These are phyloP conservation scores for Triadica sebifera DNA, from an alignment of 345 rosid genomes.

Conservation along the genomic window DNA sequence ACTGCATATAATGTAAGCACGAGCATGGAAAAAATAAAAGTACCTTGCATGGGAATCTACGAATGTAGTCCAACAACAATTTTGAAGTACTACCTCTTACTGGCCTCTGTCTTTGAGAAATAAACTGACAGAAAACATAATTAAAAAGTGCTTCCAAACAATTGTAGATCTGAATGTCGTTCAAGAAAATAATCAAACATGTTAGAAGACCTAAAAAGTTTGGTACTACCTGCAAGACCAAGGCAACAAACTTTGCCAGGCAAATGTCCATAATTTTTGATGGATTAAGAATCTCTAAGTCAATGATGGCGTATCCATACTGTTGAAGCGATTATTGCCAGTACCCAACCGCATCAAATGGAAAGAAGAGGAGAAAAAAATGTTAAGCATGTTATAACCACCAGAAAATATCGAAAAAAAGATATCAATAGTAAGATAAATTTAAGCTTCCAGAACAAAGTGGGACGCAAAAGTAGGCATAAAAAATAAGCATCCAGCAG, in stretches of 20 bases:
- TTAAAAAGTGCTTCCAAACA: slow-evolving; percentile 17
- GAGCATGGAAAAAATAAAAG: slow-evolving; percentile 10
- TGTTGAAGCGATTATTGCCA: slow-evolving; percentile 30
- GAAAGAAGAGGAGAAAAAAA: slow-evolving; percentile 3
- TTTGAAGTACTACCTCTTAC: slow-evolving; percentile 73
- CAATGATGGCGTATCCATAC: slow-evolving; percentile 75
- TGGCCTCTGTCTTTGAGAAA: slow-evolving; percentile 86
- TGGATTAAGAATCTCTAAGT: slow-evolving; percentile 59
- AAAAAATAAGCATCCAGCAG: background rate
- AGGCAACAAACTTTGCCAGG: slow-evolving; percentile 61
- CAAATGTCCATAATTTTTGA: slow-evolving; percentile 52
- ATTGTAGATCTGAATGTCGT: background rate
- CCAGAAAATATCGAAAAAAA: background rate
- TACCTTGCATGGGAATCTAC: slow-evolving; percentile 79
- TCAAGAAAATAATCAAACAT: slow-evolving; percentile 7
- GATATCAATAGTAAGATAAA: background rate
- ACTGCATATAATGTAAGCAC: background rate
- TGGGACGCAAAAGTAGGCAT: slow-evolving; percentile 2
- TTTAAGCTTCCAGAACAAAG: background rate
- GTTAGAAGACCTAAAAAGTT: slow-evolving; percentile 7
- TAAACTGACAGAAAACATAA: slow-evolving; percentile 45
- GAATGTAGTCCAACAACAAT: slow-evolving; percentile 61
- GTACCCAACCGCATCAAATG: slow-evolving; percentile 10
- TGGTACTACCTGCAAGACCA: slow-evolving; percentile 61
- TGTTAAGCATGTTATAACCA: slow-evolving; percentile 5